phyloP scores from a whole-genome alignment of 176 grass and related monocot genomes.

The Oryza australiensis region DNA sequence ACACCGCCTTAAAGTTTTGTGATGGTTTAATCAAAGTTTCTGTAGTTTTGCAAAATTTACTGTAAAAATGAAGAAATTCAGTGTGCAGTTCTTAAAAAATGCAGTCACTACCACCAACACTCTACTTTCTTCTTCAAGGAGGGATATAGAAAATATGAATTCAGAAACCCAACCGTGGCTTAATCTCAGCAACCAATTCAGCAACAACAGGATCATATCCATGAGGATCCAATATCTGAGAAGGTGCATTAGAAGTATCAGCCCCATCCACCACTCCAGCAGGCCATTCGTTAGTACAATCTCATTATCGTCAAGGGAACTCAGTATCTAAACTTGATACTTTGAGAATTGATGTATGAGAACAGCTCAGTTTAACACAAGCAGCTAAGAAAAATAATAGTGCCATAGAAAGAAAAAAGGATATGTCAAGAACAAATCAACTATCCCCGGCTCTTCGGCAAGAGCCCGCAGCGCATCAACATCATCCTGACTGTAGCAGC shows the following conservation, averaged over 20 bases:
- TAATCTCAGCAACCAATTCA: constrained; percentile 80
- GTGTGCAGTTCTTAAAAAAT: background rate
- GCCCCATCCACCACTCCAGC: constrained; percentile 60
- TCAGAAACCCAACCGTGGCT: constrained; percentile 63
- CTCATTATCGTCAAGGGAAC: constrained; percentile 56
- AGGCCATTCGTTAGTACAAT: constrained; percentile 90
- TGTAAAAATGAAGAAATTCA: background rate
- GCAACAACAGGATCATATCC: constrained; percentile 66
- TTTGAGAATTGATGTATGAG: constrained; percentile 14
- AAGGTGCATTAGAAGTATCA: constrained; percentile 54
- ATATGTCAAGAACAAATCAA: constrained; percentile 97
- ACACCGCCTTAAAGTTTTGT: no score
- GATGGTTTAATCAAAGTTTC: no score
- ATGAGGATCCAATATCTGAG: constrained; percentile 52
- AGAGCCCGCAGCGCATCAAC: constrained; percentile 83
- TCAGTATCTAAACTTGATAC: background rate
- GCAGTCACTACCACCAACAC: background rate
- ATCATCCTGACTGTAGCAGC: constrained; percentile 76
- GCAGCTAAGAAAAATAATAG: constrained; percentile 6
- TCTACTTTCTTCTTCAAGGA: background rate
- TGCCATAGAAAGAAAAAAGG: constrained; percentile 34
- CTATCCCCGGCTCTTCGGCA: constrained; percentile 66
- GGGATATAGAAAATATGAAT: background rate
- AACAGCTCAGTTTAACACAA: background rate
- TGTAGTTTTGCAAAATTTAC: no score